Evolutionary conservation across 805 yeast species (phyloP).

Genomic region (Kuraishia ogatae): DNA sequence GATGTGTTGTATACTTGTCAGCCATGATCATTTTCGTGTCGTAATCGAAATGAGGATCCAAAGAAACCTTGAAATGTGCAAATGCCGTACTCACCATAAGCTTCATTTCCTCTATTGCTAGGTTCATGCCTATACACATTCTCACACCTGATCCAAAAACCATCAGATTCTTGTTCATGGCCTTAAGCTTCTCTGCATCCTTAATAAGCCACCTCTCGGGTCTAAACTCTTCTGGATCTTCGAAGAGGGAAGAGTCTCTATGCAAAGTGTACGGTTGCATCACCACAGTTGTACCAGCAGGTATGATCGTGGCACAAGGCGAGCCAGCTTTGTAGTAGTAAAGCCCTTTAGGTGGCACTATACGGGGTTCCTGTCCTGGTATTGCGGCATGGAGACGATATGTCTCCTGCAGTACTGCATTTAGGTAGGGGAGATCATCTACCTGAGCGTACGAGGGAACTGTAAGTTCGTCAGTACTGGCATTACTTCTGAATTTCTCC

Average conservation of each 20-base stretch:
- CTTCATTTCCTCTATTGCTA: constrained; percentile 62
- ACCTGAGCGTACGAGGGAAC: constrained; percentile 28
- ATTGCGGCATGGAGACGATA: constrained; percentile 60
- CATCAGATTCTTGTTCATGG: constrained; percentile 47
- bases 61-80: constrained; percentile 29
- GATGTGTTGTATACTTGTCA: constrained; percentile 23
- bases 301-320: constrained; percentile 24
- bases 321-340: constrained; percentile 17
- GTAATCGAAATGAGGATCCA: constrained; percentile 18
- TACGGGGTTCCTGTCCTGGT: constrained; percentile 67
- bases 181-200: constrained; percentile 26
- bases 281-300: constrained; percentile 47
- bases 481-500: constrained; percentile 23
- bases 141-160: constrained; percentile 68
- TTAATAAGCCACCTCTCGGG: constrained; percentile 58
- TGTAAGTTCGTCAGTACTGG: neutral
- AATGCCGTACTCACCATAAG: constrained; percentile 44
- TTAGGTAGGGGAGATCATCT: constrained; percentile 47
- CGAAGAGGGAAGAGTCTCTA: constrained; percentile 39
- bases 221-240: constrained; percentile 39
- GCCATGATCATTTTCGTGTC: constrained; percentile 14
- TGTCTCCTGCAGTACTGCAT: constrained; percentile 55
- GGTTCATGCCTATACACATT: constrained; percentile 67
- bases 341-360: constrained; percentile 27
- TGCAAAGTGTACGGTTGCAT: constrained; percentile 64